phyloP scores from a whole-genome alignment of 2,329 filamentous ascomycete species.

The Sclerotiophoma versabilis region DNA sequence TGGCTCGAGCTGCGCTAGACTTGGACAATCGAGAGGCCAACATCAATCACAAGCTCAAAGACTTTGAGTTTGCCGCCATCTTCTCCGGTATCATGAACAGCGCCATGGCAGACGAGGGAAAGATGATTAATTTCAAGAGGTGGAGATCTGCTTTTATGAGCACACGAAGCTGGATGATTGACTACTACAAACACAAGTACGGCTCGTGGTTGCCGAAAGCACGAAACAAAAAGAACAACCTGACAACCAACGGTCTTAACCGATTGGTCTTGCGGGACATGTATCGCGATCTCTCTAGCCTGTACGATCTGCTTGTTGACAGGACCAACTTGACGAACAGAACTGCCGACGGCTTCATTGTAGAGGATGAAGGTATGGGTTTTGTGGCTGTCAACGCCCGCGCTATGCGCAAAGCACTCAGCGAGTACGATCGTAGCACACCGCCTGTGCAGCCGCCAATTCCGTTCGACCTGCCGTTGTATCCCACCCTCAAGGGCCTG shows the following conservation, averaged over 20 bases:
- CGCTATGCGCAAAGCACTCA: conserved; percentile 79
- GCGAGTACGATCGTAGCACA: conserved; percentile 86
- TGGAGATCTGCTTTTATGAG: conserved; percentile 80
- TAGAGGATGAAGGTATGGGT: conserved; percentile 59
- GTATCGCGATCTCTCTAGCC: conserved; percentile 82
- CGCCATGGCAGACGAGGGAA: conserved; percentile 77
- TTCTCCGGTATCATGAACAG: conserved; percentile 90
- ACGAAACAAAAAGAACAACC: conserved; percentile 87
- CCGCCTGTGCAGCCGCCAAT: conserved; percentile 91
- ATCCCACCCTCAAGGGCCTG: conserved; percentile 73
- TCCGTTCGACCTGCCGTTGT: conserved; percentile 83
- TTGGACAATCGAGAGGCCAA: conserved; percentile 74
- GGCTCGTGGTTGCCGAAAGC: conserved; percentile 92
- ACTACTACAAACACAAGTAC: conserved; percentile 72
- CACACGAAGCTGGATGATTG: conserved; percentile 76
- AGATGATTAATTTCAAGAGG: conserved; percentile 78
- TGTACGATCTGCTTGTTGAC: conserved; percentile 91
- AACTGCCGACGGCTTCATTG: conserved; percentile 72
- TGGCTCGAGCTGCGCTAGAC: conserved; percentile 83
- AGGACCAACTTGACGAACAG: conserved; percentile 79
- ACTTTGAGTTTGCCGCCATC: conserved; percentile 89
- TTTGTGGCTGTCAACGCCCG: conserved; percentile 66
- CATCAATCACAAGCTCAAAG: conserved; percentile 75
- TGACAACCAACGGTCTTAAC: conserved; percentile 86
- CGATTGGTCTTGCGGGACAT: conserved; percentile 80